Conservation (phyloP, 192 early-diverging fungal species). For the Mortierella alpina region DNA sequence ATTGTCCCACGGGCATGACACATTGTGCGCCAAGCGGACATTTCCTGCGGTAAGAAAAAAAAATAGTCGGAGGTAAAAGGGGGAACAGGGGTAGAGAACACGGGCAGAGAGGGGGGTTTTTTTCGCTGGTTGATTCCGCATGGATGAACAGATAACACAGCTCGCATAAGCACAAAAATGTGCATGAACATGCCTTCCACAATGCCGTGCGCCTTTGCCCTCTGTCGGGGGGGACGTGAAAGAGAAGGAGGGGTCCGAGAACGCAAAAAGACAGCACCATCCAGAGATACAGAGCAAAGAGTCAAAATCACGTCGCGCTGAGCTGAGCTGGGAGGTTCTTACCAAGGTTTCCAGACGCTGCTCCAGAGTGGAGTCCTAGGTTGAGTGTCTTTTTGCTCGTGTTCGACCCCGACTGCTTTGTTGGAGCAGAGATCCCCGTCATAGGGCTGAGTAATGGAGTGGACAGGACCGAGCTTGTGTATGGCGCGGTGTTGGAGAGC, state of each 20-base stretch:
- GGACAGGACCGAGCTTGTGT: neutral
- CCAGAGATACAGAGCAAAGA: neutral
- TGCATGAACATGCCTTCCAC: too few species aligned
- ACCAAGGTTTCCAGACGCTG: conserved; percentile 67
- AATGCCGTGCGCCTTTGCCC: too few species aligned
- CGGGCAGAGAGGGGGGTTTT: neutral
- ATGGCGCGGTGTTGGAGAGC: neutral
- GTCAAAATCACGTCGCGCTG: neutral
- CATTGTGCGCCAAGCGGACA: too few species aligned
- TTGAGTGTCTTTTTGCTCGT: conserved; percentile 28
- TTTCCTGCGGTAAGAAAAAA: neutral
- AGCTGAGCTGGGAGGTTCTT: conserved; percentile 1
- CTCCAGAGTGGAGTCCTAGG: conserved; percentile 61
- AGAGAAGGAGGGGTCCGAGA: neutral
- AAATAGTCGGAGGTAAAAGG: neutral
- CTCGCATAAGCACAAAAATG: too few species aligned
- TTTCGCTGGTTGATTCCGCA: too few species aligned
- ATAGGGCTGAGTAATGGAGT: neutral
- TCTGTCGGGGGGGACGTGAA: neutral
- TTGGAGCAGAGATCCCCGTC: neutral
- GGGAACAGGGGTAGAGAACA: neutral
- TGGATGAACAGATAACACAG: too few species aligned
- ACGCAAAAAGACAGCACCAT: neutral
- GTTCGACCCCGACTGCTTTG: neutral
- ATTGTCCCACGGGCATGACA: too few species aligned